A percentile compares a stretch with the other conserved stretches of the same genome.
Conservation (phyloP, 805 yeast genomes). For the Ogataea populi-albae region DNA sequence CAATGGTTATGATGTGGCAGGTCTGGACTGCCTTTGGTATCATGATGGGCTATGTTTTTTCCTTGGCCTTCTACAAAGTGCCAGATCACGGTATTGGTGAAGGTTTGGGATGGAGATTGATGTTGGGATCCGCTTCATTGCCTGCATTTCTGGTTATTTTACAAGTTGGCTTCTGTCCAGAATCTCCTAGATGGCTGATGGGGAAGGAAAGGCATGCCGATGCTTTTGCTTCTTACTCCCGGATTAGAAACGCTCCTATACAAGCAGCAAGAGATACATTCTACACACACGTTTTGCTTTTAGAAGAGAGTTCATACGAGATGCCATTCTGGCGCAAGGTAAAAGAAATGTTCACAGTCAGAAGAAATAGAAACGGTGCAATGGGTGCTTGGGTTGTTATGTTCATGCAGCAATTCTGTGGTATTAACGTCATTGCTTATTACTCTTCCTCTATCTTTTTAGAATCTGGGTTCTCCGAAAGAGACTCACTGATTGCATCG, state of each 20-base stretch:
- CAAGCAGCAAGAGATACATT: conserved; percentile 71
- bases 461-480: conserved; percentile 60
- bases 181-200: conserved; percentile 77
- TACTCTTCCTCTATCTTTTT: conserved; percentile 76
- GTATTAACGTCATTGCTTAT: conserved; percentile 84
- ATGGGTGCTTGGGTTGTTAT: conserved; percentile 78
- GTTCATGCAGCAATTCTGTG: conserved; percentile 91
- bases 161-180: conserved; percentile 69
- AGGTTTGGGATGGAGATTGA: conserved; percentile 67
- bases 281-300: conserved; percentile 61
- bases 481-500: conserved; percentile 70
- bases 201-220: conserved; percentile 62
- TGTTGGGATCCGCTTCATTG: conserved; percentile 64
- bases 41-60: conserved; percentile 66
- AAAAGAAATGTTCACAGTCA: conserved; percentile 59
- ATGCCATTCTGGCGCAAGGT: conserved; percentile 46
- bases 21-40: conserved; percentile 73
- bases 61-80: conserved; percentile 59
- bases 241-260: conserved; percentile 49
- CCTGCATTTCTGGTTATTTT: conserved; percentile 60
- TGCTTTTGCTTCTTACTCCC: conserved; percentile 49
- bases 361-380: conserved; percentile 83
- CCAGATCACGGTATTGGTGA: conserved; percentile 43
- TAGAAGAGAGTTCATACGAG: conserved; percentile 56
- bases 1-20: conserved; percentile 73